A percentile compares a stretch with the other conserved stretches of the same genome.
Conservation (phyloP, 768 basidiomycete genomes). For the Rhodotorula taiwanensis region DNA sequence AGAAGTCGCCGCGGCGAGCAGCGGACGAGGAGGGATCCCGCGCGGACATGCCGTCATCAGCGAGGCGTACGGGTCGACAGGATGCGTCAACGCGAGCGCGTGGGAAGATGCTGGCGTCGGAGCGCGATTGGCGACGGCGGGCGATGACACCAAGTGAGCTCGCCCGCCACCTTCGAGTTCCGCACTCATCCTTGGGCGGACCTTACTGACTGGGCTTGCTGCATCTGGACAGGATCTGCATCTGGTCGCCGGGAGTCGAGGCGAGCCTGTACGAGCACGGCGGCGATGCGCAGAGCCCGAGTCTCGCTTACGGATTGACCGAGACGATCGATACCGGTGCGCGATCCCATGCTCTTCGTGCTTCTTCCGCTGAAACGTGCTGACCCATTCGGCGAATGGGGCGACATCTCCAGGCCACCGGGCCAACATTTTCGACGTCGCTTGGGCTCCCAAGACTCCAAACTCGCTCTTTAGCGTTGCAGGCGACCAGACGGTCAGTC, state of each 20-base stretch:
- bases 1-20: neutral
- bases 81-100: slow-evolving; percentile 26
- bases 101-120: slow-evolving; percentile 13
- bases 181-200: too few species aligned
- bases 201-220: too few species aligned
- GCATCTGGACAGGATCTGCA: slow-evolving; percentile 14
- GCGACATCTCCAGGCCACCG: slow-evolving; percentile 20
- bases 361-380: neutral
- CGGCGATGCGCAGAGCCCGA: neutral
- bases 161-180: too few species aligned
- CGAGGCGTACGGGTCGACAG: slow-evolving; percentile 9
- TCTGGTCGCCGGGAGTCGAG: slow-evolving; percentile 22
- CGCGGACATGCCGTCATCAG: slow-evolving; percentile 10
- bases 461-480: slow-evolving; percentile 29
- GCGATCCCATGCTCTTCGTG: neutral
- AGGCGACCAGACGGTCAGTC: slow-evolving; percentile 24
- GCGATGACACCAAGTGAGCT: slow-evolving; percentile 34
- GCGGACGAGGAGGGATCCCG: neutral
- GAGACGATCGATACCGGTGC: slow-evolving; percentile 23
- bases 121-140: slow-evolving; percentile 17
- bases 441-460: slow-evolving; percentile 25
- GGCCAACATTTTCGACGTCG: slow-evolving; percentile 39
- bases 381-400: neutral
- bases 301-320: slow-evolving; percentile 3
- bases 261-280: neutral